These are phyloP conservation scores for Crithidia thermophila DNA, from an alignment of 208 protist species.

Conservation along the genomic window DNA sequence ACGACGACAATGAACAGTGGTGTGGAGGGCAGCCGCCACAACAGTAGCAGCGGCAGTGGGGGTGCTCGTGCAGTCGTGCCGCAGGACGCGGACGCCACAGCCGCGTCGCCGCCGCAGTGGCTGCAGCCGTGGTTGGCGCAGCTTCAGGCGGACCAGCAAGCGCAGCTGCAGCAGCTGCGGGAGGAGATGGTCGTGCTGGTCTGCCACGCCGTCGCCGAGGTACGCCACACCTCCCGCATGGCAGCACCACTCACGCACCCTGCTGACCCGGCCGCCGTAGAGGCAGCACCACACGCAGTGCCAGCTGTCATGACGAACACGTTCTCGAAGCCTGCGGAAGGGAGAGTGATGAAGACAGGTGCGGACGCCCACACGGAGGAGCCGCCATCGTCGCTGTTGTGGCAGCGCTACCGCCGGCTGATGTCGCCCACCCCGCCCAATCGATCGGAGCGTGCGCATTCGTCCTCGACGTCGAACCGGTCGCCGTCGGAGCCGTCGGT, in stretches of 20 bases:
- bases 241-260: neutral
- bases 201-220: constrained; percentile 13
- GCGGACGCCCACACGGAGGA: neutral
- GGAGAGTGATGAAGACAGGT: neutral
- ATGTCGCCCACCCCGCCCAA: constrained; percentile 8
- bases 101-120: constrained; percentile 12
- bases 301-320: too few species aligned
- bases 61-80: neutral
- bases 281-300: neutral
- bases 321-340: too few species aligned
- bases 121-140: constrained; percentile 12
- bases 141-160: neutral
- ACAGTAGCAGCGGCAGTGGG: neutral
- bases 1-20: too few species aligned
- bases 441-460: neutral
- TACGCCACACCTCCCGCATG: neutral
- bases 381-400: constrained; percentile 9
- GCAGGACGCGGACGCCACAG: neutral
- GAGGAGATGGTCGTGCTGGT: constrained; percentile 32
- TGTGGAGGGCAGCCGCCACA: too few species aligned
- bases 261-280: neutral
- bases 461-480: neutral
- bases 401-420: constrained; percentile 22
- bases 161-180: constrained; percentile 16
- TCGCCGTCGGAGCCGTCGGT: neutral